These are phyloP conservation scores for Aureobasidium sp. DNA, from an alignment of 2,329 filamentous ascomycete species.

Conservation along the genomic window DNA sequence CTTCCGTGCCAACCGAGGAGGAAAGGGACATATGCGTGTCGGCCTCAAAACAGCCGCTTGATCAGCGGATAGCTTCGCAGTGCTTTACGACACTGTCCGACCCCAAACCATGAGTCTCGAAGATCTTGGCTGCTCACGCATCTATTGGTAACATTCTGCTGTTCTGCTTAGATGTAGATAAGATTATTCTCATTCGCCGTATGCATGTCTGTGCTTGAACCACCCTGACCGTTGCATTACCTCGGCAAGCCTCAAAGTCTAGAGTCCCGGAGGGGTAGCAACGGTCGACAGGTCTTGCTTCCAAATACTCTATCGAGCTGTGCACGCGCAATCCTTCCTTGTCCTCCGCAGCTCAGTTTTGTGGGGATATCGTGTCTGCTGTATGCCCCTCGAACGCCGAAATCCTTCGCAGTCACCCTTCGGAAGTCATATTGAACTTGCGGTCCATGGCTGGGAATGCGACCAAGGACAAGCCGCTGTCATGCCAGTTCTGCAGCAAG, in stretches of 20 bases:
- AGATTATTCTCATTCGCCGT: too few species aligned
- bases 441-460: neutral
- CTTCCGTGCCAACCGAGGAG: conserved; percentile 48
- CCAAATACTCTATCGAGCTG: neutral
- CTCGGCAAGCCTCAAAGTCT: neutral
- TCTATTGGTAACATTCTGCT: too few species aligned
- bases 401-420: neutral
- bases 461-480: neutral
- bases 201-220: too few species aligned
- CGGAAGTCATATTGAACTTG: neutral
- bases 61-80: too few species aligned
- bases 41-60: conserved; percentile 17
- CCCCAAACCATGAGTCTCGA: too few species aligned
- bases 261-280: neutral
- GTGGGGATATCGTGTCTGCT: neutral
- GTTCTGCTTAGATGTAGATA: too few species aligned
- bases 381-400: neutral
- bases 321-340: too few species aligned
- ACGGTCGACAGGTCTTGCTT: neutral
- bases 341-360: neutral
- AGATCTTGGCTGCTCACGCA: too few species aligned
- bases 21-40: conserved; percentile 49
- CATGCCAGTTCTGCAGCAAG: neutral
- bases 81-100: too few species aligned
- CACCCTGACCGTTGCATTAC: neutral